Evolutionary conservation across 768 basidiomycete genomes (phyloP), one percentile per base, ranked within the genome.

Genomic region (Dentipellis fragilis): DNA sequence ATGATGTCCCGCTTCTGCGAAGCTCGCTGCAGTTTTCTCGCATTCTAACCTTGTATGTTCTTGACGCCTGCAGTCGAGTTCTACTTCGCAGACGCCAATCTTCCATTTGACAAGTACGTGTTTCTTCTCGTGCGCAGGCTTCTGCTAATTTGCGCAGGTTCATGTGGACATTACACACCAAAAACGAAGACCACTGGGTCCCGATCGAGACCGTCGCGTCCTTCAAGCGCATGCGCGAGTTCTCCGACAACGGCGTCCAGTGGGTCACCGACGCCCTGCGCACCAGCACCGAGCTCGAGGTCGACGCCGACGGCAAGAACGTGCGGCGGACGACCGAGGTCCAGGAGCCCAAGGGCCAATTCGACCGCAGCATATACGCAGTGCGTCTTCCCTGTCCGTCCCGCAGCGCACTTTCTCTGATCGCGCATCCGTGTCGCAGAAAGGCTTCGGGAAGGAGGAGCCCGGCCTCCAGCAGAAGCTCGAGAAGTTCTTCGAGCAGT

Each of bases 11-110:
- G 48, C 19, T 17, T 8, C 36, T 29, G 10, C 21, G 4, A 17
- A 10, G 29, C 29, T 29, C 29, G 29, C 29, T 6, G 29, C 29
- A 29, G 29, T 29, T 29, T 29, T 29, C 21, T 2, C 23, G 11
- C 12, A 52, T 17, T 19, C 37, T 55, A 1, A 56, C 48, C 11
- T 29, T 10, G 8, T 23, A 40, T 9, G 22, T 52, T 36, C 52
- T 46, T 37, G 29, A 3, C 29, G 29, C 29, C 29, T 29, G 21
- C 47, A 96, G 94, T 95, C 64, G 89, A 93, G 67, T 97, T 96
- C 71, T 96, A 97, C 75, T 93, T 98, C 71, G 89, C 89, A 52
- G 93, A 95, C 70, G 80, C 92, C n/a, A 96, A 97, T 71, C 80
- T 98, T 53, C 94, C 94, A 1, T 93, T 81, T 60, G 90, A 93